Evolutionary conservation across 2,329 filamentous ascomycete genomes (phyloP).

Genomic region (Trichoderma atroviride): DNA sequence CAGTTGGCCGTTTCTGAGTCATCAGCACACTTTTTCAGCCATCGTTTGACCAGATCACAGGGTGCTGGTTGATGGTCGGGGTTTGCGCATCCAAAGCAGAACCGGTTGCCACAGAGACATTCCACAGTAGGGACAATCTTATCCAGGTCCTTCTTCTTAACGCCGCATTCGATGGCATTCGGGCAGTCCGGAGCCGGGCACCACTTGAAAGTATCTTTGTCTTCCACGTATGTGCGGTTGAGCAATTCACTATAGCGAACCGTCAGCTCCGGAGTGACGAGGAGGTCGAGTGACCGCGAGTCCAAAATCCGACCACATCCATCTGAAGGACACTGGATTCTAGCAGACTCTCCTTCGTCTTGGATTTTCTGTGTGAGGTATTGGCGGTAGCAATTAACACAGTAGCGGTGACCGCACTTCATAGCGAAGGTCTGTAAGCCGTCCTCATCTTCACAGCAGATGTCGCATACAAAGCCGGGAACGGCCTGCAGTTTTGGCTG

Average conservation of each 20-base stretch:
- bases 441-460: constrained; percentile 88
- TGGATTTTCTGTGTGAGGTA: constrained; percentile 92
- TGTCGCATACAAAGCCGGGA: constrained; percentile 84
- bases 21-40: constrained; percentile 98
- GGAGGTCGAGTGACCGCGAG: constrained; percentile 79
- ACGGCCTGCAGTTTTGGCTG: constrained; percentile 71
- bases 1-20: constrained; percentile 98
- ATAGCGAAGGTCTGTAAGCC: constrained; percentile 84
- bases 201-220: constrained; percentile 95
- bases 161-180: constrained; percentile 84
- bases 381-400: constrained; percentile 86
- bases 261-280: constrained; percentile 62
- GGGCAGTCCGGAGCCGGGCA: constrained; percentile 97
- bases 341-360: constrained; percentile 90
- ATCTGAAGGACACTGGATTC: constrained; percentile 90
- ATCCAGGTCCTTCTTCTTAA: constrained; percentile 85
- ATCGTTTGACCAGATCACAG: constrained; percentile 87
- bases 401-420: constrained; percentile 93
- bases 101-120: constrained; percentile 81
- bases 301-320: constrained; percentile 90
- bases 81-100: constrained; percentile 93
- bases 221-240: constrained; percentile 93
- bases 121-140: constrained; percentile 87
- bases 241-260: constrained; percentile 80
- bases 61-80: constrained; percentile 92